Base-by-base conservation (phyloP, 139 green algal genomes). In the Edaphochlamys debaryana region DNA sequence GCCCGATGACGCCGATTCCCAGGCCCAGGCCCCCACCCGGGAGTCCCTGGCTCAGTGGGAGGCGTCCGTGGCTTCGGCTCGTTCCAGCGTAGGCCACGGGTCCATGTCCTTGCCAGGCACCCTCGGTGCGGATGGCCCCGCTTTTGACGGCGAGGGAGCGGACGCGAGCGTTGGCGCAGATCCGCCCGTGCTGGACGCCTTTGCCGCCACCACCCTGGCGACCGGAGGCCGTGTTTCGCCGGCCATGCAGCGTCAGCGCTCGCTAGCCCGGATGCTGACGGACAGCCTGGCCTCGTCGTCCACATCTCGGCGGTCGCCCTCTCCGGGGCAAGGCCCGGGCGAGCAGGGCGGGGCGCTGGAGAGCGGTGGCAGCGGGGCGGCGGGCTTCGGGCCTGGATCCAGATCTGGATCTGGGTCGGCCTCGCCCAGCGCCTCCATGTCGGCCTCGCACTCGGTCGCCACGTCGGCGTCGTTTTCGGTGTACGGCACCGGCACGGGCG, bases 1-100 rank as follows among this genome's bases (percentile, higher is more conserved):
- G n/a, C n/a, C n/a, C n/a, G n/a, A n/a, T n/a, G n/a, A n/a, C n/a
- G n/a, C n/a, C n/a, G n/a, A n/a, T n/a, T n/a, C n/a, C n/a, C n/a
- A n/a, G n/a, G n/a, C n/a, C n/a, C n/a, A n/a, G n/a, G n/a, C n/a
- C n/a, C n/a, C n/a, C n/a, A n/a, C n/a, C n/a, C n/a, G 15, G 17
- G 60, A 63, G 22, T 81, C 75, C 25, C 75, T 81, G 60, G 40
- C 41, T 4, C 32, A 23, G 2, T 82, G 76, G 76, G 76, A 73
- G 42, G 76, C 23, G 32, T 20, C 41, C 6, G 41, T 74, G 42
- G 8, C 50, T 32, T 66, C n/a, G 42, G 32, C 4, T 32, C 63
- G 60, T 13, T 73, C 42, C 63, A 66, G 63, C 9, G 41, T n/a
- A 3, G 76, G 76, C 2, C 42, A 66, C 45, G 63, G 42, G 22